A percentile compares a stretch with the other conserved stretches of the same genome.
Conservation (phyloP, 2,329 filamentous ascomycete genomes). For the Trichophyton mentagrophytes region DNA sequence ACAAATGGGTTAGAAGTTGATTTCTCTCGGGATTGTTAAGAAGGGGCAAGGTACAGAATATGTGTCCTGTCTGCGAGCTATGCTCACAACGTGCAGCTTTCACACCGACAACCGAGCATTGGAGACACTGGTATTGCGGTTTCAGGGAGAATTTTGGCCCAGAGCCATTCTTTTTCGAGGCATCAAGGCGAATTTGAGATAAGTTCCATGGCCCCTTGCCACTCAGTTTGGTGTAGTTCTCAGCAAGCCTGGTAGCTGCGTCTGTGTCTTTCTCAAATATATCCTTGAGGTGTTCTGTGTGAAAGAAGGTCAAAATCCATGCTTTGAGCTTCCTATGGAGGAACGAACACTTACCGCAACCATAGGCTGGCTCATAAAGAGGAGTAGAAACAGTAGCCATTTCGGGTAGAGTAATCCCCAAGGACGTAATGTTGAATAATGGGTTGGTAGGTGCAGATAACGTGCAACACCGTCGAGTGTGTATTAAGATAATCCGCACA, state of each 20-base stretch:
- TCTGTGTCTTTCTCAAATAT: slow-evolving; percentile 22
- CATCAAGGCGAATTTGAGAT: slow-evolving; percentile 15
- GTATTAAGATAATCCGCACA: not conserved
- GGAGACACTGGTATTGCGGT: slow-evolving; percentile 29
- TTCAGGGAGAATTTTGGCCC: slow-evolving; percentile 22
- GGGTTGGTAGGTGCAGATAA: too few relatives aligned
- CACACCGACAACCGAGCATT: slow-evolving; percentile 24
- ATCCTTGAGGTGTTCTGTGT: slow-evolving; percentile 28
- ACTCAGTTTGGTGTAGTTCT: slow-evolving; percentile 23
- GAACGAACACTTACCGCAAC: slow-evolving; percentile 26
- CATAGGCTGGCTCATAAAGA: slow-evolving; percentile 27
- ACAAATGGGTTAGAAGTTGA: slow-evolving; percentile 9
- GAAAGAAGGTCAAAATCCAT: not conserved
- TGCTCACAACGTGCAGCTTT: slow-evolving; percentile 24
- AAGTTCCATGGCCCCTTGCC: slow-evolving; percentile 20
- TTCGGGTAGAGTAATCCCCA: too few relatives aligned
- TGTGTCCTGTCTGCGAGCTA: slow-evolving; percentile 27
- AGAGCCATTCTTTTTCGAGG: slow-evolving; percentile 15
- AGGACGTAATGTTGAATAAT: too few relatives aligned
- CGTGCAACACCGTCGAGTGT: too few relatives aligned
- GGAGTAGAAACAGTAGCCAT: not conserved
- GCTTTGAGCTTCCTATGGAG: not conserved
- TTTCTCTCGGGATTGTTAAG: not conserved
- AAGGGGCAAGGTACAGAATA: slow-evolving; percentile 25
- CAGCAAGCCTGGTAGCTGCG: slow-evolving; percentile 26